Conservation (phyloP, 2,329 filamentous ascomycete species). For the Tolypocladium album region DNA sequence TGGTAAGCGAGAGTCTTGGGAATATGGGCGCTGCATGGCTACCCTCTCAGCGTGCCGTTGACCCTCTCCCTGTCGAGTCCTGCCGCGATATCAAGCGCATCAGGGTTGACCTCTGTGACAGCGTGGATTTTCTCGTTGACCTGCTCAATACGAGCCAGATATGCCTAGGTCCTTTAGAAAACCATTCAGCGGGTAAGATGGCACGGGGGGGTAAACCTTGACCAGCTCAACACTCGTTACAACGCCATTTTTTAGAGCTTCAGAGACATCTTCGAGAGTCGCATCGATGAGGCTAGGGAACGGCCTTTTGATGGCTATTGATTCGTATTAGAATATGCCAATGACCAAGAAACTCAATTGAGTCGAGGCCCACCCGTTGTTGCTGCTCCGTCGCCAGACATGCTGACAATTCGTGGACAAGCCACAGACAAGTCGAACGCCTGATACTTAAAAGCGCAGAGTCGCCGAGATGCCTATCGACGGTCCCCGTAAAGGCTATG, state of each 20-base stretch:
- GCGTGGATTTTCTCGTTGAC: constrained; percentile 15
- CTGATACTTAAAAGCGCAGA: not conserved
- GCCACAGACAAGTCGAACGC: not conserved
- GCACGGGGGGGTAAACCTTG: constrained; percentile 9
- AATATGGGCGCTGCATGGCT: not conserved
- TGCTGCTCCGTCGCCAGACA: not conserved
- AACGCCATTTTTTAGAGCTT: constrained; percentile 16
- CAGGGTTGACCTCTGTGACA: constrained; percentile 24
- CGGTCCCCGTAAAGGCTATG: not conserved
- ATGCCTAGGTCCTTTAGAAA: constrained; percentile 6
- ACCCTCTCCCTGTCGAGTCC: constrained; percentile 19
- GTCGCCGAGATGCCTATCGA: not conserved
- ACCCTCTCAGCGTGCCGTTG: constrained; percentile 13
- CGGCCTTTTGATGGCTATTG: not conserved
- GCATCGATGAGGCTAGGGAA: constrained; percentile 22
- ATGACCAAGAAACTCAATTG: not conserved
- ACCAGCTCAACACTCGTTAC: constrained; percentile 26
- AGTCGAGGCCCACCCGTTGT: not conserved
- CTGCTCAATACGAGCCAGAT: constrained; percentile 14
- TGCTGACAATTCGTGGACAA: not conserved
- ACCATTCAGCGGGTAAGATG: constrained; percentile 6
- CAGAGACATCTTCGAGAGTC: constrained; percentile 19
- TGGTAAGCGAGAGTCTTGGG: not conserved
- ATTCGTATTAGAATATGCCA: not conserved
- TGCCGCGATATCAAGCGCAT: constrained; percentile 20